Percentiles rank a stretch among this genome's conserved stretches.
These are phyloP conservation scores for Arthroderma sp. DNA, from an alignment of 2,329 filamentous ascomycete species.

Conservation along the genomic window DNA sequence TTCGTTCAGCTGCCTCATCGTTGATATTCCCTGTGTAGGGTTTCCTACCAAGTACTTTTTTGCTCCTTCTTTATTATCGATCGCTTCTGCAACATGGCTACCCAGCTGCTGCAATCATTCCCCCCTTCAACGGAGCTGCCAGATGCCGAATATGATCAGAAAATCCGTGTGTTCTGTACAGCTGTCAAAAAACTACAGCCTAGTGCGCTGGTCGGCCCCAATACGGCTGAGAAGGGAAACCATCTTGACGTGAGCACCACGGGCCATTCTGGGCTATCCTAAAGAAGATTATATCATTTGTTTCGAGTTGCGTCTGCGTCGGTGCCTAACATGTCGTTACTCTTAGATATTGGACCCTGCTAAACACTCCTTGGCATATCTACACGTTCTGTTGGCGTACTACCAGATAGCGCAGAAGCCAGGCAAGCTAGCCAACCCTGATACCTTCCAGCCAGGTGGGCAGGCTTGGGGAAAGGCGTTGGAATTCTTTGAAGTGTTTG, in stretches of 20 bases:
- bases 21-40: background rate
- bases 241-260: slow-evolving; percentile 24
- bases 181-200: slow-evolving; percentile 28
- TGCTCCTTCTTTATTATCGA: background rate
- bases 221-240: slow-evolving; percentile 24
- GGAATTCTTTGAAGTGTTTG: slow-evolving; percentile 44
- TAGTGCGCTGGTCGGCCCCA: slow-evolving; percentile 21
- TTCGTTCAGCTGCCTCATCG: background rate
- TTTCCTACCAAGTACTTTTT: background rate
- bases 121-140: slow-evolving; percentile 28
- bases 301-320: background rate
- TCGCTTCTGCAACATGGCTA: background rate
- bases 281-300: background rate
- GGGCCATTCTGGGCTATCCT: background rate
- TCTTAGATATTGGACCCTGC: slow-evolving; percentile 38
- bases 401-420: slow-evolving; percentile 31
- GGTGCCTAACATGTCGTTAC: background rate
- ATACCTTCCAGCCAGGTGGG: slow-evolving; percentile 34
- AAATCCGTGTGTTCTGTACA: slow-evolving; percentile 30
- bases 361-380: slow-evolving; percentile 48
- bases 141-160: slow-evolving; percentile 35
- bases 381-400: slow-evolving; percentile 42
- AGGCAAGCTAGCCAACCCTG: slow-evolving; percentile 25
- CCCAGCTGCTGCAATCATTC: slow-evolving; percentile 25
- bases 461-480: slow-evolving; percentile 40